Conservation (phyloP, 306 rosid genomes). For the Vigna reflexopilosa region DNA sequence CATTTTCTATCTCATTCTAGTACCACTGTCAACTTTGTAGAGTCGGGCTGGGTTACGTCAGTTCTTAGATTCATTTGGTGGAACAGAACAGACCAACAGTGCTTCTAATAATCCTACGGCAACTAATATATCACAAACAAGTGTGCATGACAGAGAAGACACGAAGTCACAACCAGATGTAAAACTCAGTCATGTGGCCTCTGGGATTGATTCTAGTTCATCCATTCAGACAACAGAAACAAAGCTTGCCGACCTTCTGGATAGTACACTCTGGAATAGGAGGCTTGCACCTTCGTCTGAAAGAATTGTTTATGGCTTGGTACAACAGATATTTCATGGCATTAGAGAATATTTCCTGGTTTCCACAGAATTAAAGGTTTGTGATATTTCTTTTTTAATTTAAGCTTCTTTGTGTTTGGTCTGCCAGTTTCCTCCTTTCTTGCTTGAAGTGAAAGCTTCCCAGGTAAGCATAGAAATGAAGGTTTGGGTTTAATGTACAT, state of each 20-base stretch:
- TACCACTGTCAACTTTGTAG: constrained; percentile 58
- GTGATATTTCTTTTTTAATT: constrained; percentile 46
- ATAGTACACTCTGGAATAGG: constrained; percentile 97
- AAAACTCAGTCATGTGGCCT: constrained; percentile 90
- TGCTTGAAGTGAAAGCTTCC: constrained; percentile 32
- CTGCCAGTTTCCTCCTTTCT: constrained; percentile 2
- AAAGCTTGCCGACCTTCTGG: constrained; percentile 95
- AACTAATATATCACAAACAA: constrained; percentile 62
- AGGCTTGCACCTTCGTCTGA: constrained; percentile 99
- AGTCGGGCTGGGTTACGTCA: constrained; percentile 95
- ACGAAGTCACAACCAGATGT: constrained; percentile 78
- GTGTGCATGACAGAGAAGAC: constrained; percentile 74
- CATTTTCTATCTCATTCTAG: constrained; percentile 36
- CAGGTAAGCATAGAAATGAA: constrained; percentile 14
- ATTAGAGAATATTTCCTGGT: constrained; percentile 94
- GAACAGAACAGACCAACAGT: constrained; percentile 76
- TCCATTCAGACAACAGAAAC: constrained; percentile 78
- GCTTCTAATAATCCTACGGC: constrained; percentile 51
- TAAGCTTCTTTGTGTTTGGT: neutral
- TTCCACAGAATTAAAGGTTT: constrained; percentile 94
- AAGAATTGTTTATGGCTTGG: constrained; percentile 95
- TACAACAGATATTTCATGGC: constrained; percentile 97
- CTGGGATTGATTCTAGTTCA: constrained; percentile 71
- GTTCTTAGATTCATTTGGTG: constrained; percentile 94
- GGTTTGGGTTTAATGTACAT: constrained; percentile 3